Evolutionary conservation across 208 protist species (phyloP), one percentile per base, ranked within the genome.

Genomic region (Vickermania ingenoplastis): DNA sequence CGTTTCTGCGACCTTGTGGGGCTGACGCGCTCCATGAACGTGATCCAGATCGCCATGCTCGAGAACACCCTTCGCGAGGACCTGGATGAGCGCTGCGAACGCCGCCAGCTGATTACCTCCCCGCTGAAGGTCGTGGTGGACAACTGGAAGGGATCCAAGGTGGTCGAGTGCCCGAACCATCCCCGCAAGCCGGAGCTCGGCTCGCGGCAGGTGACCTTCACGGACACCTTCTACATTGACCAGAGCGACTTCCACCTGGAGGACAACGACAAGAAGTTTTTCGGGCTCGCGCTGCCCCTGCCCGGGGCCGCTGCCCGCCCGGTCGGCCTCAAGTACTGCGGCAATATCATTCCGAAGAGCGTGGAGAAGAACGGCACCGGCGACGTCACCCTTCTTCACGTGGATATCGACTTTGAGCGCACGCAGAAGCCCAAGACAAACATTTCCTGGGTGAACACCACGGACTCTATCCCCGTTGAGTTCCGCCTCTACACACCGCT

Each of bases 211-310:
- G 66, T 99, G 2, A 61, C 41, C 17, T 97, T 99, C 65, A 89
- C 86, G 5, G 71, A 83, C 25, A 79, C 70, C 11, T 82, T 99
- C 64, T 99, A 97, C 78, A 98, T 99, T 75, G 98, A 99, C 53
- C 80, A 81, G 28, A 85, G 74, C 57, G 98, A 99, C 80, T 99
- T 99, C 70, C 77, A 81, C 56, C 72, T 81, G 50, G 67, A 81
- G 53, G 87, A 93, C 52, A 67, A 89, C 67, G 78, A 86, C 76
- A 72, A 52, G 50, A 91, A 94, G 74, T 96, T 93, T 69, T 94
- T 89, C 70, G 86, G 87, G 25, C 62, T 93, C 30, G 86, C 86
- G 1, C 36, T 45, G 36, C 36, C 36, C 11, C 36, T 45, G 36
- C 86, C 85, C 2, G 86, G 86, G 2, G 36, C 36, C 11, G 36